Base-by-base conservation (phyloP, 2,329 filamentous ascomycete genomes). In the Curvularia verruculosa region DNA sequence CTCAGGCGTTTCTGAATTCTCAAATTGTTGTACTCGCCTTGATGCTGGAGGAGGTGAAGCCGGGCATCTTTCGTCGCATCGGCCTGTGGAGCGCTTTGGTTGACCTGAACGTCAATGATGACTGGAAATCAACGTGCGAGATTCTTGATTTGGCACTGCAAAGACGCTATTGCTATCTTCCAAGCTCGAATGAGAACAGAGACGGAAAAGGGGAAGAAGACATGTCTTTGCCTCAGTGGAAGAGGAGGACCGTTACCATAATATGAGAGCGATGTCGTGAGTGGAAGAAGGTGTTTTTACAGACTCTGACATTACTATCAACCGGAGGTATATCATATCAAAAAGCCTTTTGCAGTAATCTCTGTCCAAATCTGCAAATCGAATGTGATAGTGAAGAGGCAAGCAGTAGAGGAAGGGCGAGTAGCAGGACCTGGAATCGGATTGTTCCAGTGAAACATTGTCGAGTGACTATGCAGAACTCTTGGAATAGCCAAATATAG, bases 61-160 rank as follows among this genome's bases (percentile, higher is more conserved):
- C 12, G 3, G 7, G 21, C 3, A 7, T 48, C 2, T 48, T 48
- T 21, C 19, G 21, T 24, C 45, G 45, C 3, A 3, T 48, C n/a
- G 45, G 29, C 5, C 8, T 10, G 15, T 48, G 45, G 29, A 2
- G 2, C 5, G 0, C 3, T n/a, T 2, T 2, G 15, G 5, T 21
- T 1, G 4, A 7, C 3, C 1, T 0, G 12, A n/a, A n/a, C n/a
- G 28, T 8, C 9, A 3, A 2, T 9, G 1, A 3, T 34, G 12
- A 2, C 3, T 21, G 18, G 4, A 34, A 7, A 21, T 36, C 44
- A 2, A 18, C 21, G 6, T 6, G 13, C 15, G 29, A 36, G 1
- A 7, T 18, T 2, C 13, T 36, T 15, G 7, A 29, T 3, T 10
- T 29, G 9, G 28, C 8, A 29, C 8, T 29, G 28, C 28, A 12